Conservation (phyloP, 306 rosid genomes). For the Gastrolobium bilobum region DNA sequence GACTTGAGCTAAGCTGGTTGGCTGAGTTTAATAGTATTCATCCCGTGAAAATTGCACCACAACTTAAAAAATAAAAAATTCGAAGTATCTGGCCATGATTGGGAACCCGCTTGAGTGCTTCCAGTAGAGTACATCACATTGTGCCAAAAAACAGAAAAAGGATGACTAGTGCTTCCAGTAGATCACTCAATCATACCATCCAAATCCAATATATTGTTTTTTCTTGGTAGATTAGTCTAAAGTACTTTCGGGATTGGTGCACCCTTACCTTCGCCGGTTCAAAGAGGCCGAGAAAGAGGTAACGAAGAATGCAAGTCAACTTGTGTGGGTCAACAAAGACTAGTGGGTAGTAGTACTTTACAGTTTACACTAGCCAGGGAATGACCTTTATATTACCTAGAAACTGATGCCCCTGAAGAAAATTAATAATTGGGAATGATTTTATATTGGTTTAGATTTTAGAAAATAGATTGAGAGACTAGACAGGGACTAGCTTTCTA, state of each 20-base stretch:
- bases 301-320: constrained; percentile 24
- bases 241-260: constrained; percentile 19
- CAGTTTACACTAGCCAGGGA: background rate
- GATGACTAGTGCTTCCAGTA: no score
- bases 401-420: constrained; percentile 2
- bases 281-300: background rate
- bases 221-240: background rate
- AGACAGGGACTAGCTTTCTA: background rate
- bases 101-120: constrained; percentile 2
- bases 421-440: background rate
- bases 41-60: constrained; percentile 48
- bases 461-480: background rate
- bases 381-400: constrained; percentile 23
- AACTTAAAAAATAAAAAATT: background rate
- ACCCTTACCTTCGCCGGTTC: background rate
- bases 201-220: constrained; percentile 21
- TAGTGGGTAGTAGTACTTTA: background rate
- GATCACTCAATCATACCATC: background rate
- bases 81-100: background rate
- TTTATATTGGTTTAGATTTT: constrained; percentile 12
- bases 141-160: background rate
- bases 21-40: constrained; percentile 21
- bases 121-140: background rate
- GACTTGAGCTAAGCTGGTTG: constrained; percentile 47
- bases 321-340: constrained; percentile 34